Conservation (phyloP, 2,329 filamentous ascomycete genomes). For the Talaromyces sp. region DNA sequence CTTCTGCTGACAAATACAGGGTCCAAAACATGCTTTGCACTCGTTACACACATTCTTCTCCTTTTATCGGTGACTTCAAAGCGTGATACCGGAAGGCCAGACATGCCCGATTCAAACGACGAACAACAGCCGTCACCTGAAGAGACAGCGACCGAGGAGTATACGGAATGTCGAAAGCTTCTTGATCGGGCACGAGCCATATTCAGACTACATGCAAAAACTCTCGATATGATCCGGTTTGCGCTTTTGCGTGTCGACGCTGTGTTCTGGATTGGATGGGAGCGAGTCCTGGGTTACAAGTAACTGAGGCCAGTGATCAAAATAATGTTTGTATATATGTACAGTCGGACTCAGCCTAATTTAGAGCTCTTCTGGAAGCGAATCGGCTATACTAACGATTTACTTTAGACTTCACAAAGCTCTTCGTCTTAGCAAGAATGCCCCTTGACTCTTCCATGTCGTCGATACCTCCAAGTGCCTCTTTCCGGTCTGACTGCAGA, state of each 20-base stretch:
- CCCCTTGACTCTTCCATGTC: neutral
- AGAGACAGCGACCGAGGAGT: neutral
- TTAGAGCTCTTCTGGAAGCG: neutral
- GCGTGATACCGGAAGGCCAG: neutral
- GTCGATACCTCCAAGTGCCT: neutral
- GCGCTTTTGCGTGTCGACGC: constrained; percentile 11
- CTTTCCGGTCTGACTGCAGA: constrained; percentile 7
- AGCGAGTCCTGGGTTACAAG: constrained; percentile 8
- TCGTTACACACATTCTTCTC: constrained; percentile 6
- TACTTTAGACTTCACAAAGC: neutral
- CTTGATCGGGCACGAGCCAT: constrained; percentile 10
- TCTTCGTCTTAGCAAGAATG: neutral
- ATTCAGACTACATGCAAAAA: constrained; percentile 11
- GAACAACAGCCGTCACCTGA: neutral
- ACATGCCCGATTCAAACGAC: neutral
- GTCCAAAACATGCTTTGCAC: constrained; percentile 13
- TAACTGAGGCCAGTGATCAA: neutral
- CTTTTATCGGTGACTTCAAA: constrained; percentile 6
- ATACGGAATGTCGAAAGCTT: neutral
- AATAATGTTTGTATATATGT: neutral
- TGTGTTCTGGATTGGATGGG: constrained; percentile 13
- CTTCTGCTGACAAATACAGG: neutral
- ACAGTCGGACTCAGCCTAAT: neutral
- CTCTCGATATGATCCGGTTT: constrained; percentile 12
- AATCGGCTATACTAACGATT: neutral